Evolutionary conservation across 2,329 filamentous ascomycete species (phyloP).

Genomic region (Xylaria sp.): DNA sequence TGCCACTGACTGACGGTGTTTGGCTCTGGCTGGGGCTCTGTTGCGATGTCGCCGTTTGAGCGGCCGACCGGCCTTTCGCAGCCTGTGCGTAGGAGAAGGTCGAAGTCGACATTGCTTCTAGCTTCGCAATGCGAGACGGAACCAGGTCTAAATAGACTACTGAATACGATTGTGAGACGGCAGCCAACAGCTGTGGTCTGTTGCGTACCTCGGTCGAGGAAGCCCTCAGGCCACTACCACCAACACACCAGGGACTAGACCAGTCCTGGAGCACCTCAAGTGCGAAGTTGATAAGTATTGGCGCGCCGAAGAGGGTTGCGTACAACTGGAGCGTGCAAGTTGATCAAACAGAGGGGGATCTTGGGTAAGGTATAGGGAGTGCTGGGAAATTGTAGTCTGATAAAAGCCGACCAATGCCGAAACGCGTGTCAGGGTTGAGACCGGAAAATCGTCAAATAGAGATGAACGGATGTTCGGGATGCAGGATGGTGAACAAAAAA

Average conservation of each 20-base stretch:
- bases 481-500: slow-evolving; percentile 8
- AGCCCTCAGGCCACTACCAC: slow-evolving; percentile 43
- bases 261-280: slow-evolving; percentile 43
- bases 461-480: slow-evolving; percentile 11
- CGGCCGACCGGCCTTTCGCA: slow-evolving; percentile 77
- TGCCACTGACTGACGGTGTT: slow-evolving; percentile 47
- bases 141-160: slow-evolving; percentile 27
- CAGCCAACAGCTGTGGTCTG: slow-evolving; percentile 37
- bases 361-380: background rate
- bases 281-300: slow-evolving; percentile 32
- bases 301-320: slow-evolving; percentile 32
- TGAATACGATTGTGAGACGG: slow-evolving; percentile 36
- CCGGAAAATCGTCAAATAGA: slow-evolving; percentile 9
- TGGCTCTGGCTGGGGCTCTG: slow-evolving; percentile 46
- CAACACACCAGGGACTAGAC: slow-evolving; percentile 42
- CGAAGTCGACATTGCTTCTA: slow-evolving; percentile 60
- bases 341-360: background rate
- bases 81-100: slow-evolving; percentile 96
- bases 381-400: slow-evolving; percentile 12
- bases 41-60: slow-evolving; percentile 45
- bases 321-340: slow-evolving; percentile 14
- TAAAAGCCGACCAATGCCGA: slow-evolving; percentile 25
- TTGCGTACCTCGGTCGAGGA: slow-evolving; percentile 42
- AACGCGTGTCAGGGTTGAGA: slow-evolving; percentile 8
- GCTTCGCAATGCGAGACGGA: slow-evolving; percentile 29